Base-by-base conservation (phyloP, 108 stramenopile species). In the Cyclostephanos tholiformis region DNA sequence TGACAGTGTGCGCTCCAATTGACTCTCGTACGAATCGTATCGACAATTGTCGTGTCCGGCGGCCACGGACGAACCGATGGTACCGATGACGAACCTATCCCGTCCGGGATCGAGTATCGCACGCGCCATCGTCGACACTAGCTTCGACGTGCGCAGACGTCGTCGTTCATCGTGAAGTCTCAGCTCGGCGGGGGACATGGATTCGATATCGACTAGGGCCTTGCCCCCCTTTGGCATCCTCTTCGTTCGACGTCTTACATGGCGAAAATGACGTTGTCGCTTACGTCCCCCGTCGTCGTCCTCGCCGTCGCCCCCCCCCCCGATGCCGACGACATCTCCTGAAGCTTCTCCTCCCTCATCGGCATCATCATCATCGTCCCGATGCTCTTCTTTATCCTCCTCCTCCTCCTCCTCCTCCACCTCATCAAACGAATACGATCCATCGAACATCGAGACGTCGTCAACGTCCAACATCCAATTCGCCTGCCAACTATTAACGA, bases 21-120 rank as follows among this genome's bases (percentile, higher is more conserved):
- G 84, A 38, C 23, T 61, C 38, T 85, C 84, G 48, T 85, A 85
- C n/a, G 63, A 65, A 26, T 85, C 84, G 67, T 70, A 85, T 23
- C 66, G 62, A 50, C 84, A 85, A 70, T 85, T 85, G 65, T 85
- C 84, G 44, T 85, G 84, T 23, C 84, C 84, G 0, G 84, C 84
- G 3, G 84, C 84, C 2, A 85, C 84, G 16, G 80, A 82, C 25
- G 72, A 74, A 16, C 84, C 84, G 50, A 85, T 85, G 17, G 78
- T 79, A 11, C 84, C 81, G 56, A 85, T 77, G 3, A 74, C 67
- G 51, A 85, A 85, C 6, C 65, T 57, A 3, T 48, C 32, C 39
- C 82, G 84, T 46, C 74, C 22, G 0, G 80, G 77, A 60, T 82
- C 69, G 58, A 85, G 77, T 2, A 85, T n/a, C 23, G 84, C 84